Conservation (phyloP, 2,329 filamentous ascomycete species). For the Monosporascus sp. region DNA sequence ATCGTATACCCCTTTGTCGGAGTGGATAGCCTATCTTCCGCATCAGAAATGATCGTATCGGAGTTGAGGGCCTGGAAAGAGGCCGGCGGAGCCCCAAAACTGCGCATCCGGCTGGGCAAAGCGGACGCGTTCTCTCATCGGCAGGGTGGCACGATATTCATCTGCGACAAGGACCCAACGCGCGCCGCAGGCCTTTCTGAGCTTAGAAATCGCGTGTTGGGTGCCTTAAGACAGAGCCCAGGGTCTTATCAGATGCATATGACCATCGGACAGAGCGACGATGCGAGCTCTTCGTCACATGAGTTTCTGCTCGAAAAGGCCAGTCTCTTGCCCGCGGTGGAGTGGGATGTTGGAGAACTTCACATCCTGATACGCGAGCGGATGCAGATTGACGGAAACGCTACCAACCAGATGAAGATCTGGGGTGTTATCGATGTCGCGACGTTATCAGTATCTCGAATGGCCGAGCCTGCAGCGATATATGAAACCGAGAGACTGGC, state of each 20-base stretch:
- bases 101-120: slow-evolving; percentile 31
- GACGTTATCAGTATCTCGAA: slow-evolving; percentile 11
- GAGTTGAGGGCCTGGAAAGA: slow-evolving; percentile 20
- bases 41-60: slow-evolving; percentile 34
- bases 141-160: slow-evolving; percentile 45
- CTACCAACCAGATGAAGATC: slow-evolving; percentile 47
- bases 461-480: slow-evolving; percentile 8
- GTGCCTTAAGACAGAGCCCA: slow-evolving; percentile 28
- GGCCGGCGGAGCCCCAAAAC: slow-evolving; percentile 2
- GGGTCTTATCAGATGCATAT: slow-evolving; percentile 44
- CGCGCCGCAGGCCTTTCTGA: slow-evolving; percentile 19
- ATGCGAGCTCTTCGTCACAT: slow-evolving; percentile 39
- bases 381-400: slow-evolving; percentile 21
- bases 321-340: slow-evolving; percentile 38
- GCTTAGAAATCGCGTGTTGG: slow-evolving; percentile 32
- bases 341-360: slow-evolving; percentile 45
- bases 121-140: slow-evolving; percentile 45
- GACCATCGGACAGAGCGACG: slow-evolving; percentile 55
- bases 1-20: slow-evolving; percentile 61
- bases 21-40: slow-evolving; percentile 39
- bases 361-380: slow-evolving; percentile 49
- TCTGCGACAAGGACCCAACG: slow-evolving; percentile 28
- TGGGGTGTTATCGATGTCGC: slow-evolving; percentile 47
- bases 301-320: slow-evolving; percentile 50
- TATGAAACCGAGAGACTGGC: slow-evolving; percentile 5